Percentiles rank a stretch among this genome's conserved stretches.
Evolutionary conservation across 2,329 filamentous ascomycete species (phyloP).

Genomic region (Neonectria magnoliae): DNA sequence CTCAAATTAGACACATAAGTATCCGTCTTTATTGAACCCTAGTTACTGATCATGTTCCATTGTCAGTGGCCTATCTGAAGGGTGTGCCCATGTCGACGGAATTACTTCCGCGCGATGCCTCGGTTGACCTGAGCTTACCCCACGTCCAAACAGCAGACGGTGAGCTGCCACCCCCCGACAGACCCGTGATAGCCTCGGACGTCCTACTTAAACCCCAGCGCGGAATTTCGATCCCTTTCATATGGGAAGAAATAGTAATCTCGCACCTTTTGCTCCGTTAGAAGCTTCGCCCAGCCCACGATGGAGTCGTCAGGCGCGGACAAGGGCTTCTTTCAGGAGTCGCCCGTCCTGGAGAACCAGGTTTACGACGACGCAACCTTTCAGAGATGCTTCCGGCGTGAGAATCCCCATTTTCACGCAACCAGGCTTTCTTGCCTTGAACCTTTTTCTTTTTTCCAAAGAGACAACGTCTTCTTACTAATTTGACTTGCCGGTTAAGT

Average conservation of each 20-base stretch:
- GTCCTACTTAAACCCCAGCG: conserved; percentile 18
- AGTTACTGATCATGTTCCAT: not conserved
- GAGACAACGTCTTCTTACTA: not conserved
- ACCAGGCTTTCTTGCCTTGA: not conserved
- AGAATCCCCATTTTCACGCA: conserved; percentile 28
- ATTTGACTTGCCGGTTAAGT: conserved; percentile 53
- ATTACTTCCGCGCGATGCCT: conserved; percentile 33
- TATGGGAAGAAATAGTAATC: conserved; percentile 1
- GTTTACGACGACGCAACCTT: conserved; percentile 65
- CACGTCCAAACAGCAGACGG: conserved; percentile 27
- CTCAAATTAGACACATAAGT: not conserved
- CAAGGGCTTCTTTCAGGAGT: conserved; percentile 66
- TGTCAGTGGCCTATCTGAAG: not conserved
- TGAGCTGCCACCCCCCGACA: conserved; percentile 13
- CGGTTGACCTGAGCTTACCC: conserved; percentile 26
- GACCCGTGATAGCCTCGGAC: conserved; percentile 29
- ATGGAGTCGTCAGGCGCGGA: conserved; percentile 59
- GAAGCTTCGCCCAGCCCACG: not conserved
- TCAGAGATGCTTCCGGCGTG: conserved; percentile 62
- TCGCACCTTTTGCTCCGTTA: not conserved
- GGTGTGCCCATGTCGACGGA: conserved; percentile 25
- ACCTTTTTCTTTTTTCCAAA: not conserved
- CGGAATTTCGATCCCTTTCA: not conserved
- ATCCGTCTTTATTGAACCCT: not conserved
- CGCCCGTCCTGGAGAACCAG: conserved; percentile 64